Evolutionary conservation across 179 eudicot genomes (phyloP).

Genomic region (Actinidia arguta): DNA sequence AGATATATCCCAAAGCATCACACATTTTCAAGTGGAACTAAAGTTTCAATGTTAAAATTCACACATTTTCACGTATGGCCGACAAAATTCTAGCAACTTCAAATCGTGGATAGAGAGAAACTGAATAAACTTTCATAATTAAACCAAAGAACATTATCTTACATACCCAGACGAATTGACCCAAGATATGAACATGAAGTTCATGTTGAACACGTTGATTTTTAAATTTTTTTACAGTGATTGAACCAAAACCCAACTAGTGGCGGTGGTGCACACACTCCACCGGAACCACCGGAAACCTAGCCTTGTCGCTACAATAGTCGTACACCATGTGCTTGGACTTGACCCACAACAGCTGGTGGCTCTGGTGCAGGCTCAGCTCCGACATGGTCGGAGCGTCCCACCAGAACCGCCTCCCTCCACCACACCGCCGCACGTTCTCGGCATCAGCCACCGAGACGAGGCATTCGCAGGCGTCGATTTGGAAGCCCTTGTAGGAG

Average conservation of each 20-base stretch:
- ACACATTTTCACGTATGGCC: too few species aligned
- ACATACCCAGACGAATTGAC: neutral
- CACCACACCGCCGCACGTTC: conserved; percentile 50
- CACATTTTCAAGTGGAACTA: too few species aligned
- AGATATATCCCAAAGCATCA: too few species aligned
- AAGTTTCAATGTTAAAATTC: too few species aligned
- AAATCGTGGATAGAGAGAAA: too few species aligned
- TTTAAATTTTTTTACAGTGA: neutral
- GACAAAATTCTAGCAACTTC: too few species aligned
- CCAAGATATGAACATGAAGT: conserved; percentile 26
- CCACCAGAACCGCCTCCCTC: conserved; percentile 64
- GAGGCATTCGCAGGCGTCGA: conserved; percentile 74
- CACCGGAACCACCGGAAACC: conserved; percentile 62
- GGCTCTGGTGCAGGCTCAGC: conserved; percentile 79
- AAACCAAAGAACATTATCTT: neutral
- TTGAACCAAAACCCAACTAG: conserved; percentile 15
- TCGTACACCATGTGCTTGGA: conserved; percentile 82
- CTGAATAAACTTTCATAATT: too few species aligned
- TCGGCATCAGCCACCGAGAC: conserved; percentile 44
- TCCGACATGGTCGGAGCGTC: conserved; percentile 68
- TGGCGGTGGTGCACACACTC: conserved; percentile 88
- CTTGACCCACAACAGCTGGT: conserved; percentile 84
- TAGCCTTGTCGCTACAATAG: conserved; percentile 68
- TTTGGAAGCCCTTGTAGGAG: conserved; percentile 68
- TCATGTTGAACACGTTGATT: conserved; percentile 22